Evolutionary conservation across 257 asterid genomes (phyloP).

Genomic region (Ligustrum vulgare): DNA sequence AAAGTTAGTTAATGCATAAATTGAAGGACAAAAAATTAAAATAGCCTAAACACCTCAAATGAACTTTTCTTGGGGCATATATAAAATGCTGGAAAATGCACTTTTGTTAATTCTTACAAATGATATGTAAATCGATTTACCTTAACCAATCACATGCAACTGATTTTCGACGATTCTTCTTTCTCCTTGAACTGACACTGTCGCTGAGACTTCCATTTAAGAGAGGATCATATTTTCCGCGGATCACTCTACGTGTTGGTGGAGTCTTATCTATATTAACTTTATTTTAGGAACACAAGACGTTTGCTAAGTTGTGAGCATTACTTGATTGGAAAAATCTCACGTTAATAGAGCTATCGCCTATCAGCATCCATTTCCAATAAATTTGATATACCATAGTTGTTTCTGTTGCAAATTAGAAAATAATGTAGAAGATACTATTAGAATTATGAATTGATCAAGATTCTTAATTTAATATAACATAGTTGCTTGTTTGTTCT

Average conservation of each 20-base stretch:
- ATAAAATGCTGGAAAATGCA: neutral
- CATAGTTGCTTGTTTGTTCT: neutral
- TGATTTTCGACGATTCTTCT: constrained; percentile 66
- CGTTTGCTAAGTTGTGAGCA: neutral
- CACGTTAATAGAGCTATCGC: neutral
- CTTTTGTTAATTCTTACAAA: neutral
- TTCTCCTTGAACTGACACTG: constrained; percentile 59
- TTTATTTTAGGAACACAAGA: no score
- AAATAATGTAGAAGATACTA: no score
- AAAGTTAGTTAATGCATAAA: no score
- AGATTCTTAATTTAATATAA: no score
- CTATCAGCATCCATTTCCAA: no score
- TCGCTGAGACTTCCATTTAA: constrained; percentile 88
- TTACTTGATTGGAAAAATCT: neutral
- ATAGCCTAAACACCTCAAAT: neutral
- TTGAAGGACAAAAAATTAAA: neutral
- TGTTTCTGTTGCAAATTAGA: neutral
- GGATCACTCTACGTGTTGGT: constrained; percentile 54
- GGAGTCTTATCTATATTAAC: constrained; percentile 51
- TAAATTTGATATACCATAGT: neutral
- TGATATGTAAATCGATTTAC: neutral
- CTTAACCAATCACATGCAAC: constrained; percentile 68
- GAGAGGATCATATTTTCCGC: constrained; percentile 93
- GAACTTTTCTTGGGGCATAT: neutral
- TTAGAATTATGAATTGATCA: neutral